Percentiles rank a stretch among this genome's conserved stretches.
phyloP scores from a whole-genome alignment of 2,329 filamentous ascomycete species.

The Orbilia javanica region DNA sequence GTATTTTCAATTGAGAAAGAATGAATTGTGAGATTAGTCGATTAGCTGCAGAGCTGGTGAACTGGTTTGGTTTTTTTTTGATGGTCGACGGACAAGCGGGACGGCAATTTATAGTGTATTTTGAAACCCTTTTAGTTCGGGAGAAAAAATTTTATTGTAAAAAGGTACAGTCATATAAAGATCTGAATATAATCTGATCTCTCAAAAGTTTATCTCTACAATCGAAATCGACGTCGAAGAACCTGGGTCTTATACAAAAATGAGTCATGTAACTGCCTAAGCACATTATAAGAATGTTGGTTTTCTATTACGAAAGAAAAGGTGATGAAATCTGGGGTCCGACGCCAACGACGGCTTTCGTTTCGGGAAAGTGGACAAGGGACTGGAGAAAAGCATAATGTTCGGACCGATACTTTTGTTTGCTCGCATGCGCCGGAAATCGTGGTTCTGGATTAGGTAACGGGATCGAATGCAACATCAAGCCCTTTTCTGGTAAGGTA shows the following conservation, averaged over 20 bases:
- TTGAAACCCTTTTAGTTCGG: too few relatives aligned
- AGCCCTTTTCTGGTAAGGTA: too few relatives aligned
- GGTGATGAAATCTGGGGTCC: conserved; percentile 1
- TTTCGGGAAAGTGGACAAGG: conserved; percentile 34
- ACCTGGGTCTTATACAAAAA: background rate
- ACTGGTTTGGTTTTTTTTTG: too few relatives aligned
- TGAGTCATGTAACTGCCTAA: conserved; percentile 44
- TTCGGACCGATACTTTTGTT: conserved; percentile 16
- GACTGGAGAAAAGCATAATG: background rate
- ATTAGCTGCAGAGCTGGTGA: background rate
- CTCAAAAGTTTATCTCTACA: too few relatives aligned
- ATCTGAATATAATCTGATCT: too few relatives aligned
- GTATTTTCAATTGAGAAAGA: too few relatives aligned
- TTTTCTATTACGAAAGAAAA: conserved; percentile 27
- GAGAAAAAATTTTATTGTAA: too few relatives aligned
- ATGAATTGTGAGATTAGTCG: background rate
- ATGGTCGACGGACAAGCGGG: background rate
- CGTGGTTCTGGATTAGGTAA: background rate
- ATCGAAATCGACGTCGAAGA: background rate
- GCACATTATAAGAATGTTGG: too few relatives aligned
- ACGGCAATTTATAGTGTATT: conserved; percentile 1
- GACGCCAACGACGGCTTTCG: conserved; percentile 2
- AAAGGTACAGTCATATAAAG: too few relatives aligned
- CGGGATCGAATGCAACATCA: background rate
- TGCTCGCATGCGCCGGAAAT: background rate